Percentiles rank a stretch among this genome's conserved stretches.
phyloP scores from a whole-genome alignment of 106 monocot species.

The Platanthera guangdongensis region DNA sequence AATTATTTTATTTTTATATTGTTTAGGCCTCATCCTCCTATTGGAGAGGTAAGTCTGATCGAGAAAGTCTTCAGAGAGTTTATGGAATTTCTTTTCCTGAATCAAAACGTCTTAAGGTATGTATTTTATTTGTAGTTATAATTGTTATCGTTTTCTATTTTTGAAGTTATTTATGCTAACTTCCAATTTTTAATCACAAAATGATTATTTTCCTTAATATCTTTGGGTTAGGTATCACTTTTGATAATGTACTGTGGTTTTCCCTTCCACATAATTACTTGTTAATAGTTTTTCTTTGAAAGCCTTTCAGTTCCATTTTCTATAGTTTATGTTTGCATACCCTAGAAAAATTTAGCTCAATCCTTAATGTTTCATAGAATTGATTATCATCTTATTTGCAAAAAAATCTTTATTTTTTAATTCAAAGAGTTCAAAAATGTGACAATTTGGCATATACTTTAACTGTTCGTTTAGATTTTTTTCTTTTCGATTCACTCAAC shows the following conservation, averaged over 20 bases:
- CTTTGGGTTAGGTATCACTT: too few species aligned
- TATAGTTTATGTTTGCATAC: too few species aligned
- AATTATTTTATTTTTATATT: conserved; percentile 1
- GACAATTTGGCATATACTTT: too few species aligned
- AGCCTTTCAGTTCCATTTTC: too few species aligned
- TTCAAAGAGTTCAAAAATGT: too few species aligned
- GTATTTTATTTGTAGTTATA: not conserved
- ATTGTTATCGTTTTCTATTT: not conserved
- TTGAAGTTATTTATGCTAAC: not conserved
- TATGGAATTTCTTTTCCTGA: conserved; percentile 99
- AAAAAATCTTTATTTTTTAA: too few species aligned
- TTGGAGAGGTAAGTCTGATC: conserved; percentile 93
- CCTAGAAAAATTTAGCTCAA: too few species aligned
- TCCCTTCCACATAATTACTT: not conserved
- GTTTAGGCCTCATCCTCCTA: conserved; percentile 95
- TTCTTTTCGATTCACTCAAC: too few species aligned
- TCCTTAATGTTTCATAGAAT: too few species aligned
- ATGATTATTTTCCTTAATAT: not conserved
- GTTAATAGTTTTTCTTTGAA: not conserved
- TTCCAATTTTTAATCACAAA: not conserved
- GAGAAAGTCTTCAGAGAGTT: conserved; percentile 96
- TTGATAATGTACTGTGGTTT: not conserved
- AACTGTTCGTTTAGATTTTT: too few species aligned
- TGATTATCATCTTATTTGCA: too few species aligned
- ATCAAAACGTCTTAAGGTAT: conserved; percentile 83